A percentile compares a stretch with the other conserved stretches of the same genome.
Evolutionary conservation across 2,329 filamentous ascomycete genomes (phyloP).

Genomic region (Fragosphaeria purpurea): DNA sequence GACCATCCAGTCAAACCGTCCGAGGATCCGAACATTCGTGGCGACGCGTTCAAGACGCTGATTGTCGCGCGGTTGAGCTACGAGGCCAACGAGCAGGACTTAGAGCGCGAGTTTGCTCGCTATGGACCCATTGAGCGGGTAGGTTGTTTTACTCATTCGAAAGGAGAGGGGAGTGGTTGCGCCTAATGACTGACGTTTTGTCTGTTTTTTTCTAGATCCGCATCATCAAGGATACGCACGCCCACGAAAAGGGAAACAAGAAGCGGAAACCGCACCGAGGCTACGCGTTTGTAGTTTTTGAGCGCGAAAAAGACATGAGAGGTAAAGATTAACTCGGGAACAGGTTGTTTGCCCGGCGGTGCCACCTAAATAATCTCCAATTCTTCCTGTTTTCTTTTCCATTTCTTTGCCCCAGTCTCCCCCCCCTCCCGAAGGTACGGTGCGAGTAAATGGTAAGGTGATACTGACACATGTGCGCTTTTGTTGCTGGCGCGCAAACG

Average conservation of each 20-base stretch:
- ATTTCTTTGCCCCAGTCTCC: constrained; percentile 16
- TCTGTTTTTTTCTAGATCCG: constrained; percentile 53
- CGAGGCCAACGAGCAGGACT: constrained; percentile 75
- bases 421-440: constrained; percentile 22
- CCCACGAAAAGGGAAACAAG: constrained; percentile 59
- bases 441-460: constrained; percentile 42
- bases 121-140: constrained; percentile 92
- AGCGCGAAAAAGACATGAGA: constrained; percentile 98
- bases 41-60: constrained; percentile 89
- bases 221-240: constrained; percentile 69
- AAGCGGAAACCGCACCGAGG: constrained; percentile 75
- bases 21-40: constrained; percentile 79
- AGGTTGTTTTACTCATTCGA: constrained; percentile 21
- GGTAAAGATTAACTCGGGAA: constrained; percentile 48
- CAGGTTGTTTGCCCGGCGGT: not conserved
- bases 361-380: constrained; percentile 19
- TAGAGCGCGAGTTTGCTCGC: constrained; percentile 86
- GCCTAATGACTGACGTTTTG: not conserved
- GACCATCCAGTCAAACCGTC: constrained; percentile 59
- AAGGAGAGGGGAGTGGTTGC: too few relatives aligned
- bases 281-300: constrained; percentile 95
- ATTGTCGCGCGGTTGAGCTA: constrained; percentile 88
- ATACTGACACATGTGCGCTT: constrained; percentile 57
- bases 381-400: constrained; percentile 24
- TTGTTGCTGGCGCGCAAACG: constrained; percentile 34